A percentile compares a stretch with the other conserved stretches of the same genome.
These are phyloP conservation scores for Tricholoma matsutake DNA, from an alignment of 768 basidiomycete genomes.

Conservation along the genomic window DNA sequence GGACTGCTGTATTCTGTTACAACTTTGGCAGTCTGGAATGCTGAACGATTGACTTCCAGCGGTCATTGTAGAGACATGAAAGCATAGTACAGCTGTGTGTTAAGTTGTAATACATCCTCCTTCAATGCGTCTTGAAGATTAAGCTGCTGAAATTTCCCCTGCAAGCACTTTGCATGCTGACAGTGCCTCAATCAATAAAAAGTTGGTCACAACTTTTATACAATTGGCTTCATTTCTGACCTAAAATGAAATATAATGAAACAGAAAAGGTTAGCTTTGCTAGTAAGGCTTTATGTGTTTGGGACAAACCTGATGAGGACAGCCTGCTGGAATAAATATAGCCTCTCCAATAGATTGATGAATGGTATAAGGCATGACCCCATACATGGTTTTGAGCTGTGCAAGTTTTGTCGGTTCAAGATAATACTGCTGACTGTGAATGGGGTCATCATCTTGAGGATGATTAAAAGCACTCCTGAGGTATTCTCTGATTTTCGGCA, in stretches of 20 bases:
- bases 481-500: too few species aligned
- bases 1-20: too few species aligned
- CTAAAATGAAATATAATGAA: conserved; percentile 32
- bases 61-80: too few species aligned
- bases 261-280: not conserved
- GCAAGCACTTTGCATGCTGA: too few species aligned
- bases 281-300: not conserved
- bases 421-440: conserved; percentile 86
- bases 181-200: conserved; percentile 88
- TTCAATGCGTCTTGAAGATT: too few species aligned
- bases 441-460: conserved; percentile 78
- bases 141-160: too few species aligned
- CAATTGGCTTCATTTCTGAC: conserved; percentile 89
- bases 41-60: too few species aligned
- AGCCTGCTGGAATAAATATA: too few species aligned
- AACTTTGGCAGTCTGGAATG: too few species aligned
- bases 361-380: conserved; percentile 75
- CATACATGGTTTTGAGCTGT: conserved; percentile 61
- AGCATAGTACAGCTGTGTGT: too few species aligned
- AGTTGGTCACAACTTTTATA: conserved; percentile 91
- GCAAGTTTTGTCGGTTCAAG: conserved; percentile 55
- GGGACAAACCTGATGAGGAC: conserved; percentile 70
- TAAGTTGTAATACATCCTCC: too few species aligned
- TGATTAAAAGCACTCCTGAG: too few species aligned
- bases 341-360: conserved; percentile 90